Conservation (phyloP, 306 rosid genomes). For the Fragaria iinumae region DNA sequence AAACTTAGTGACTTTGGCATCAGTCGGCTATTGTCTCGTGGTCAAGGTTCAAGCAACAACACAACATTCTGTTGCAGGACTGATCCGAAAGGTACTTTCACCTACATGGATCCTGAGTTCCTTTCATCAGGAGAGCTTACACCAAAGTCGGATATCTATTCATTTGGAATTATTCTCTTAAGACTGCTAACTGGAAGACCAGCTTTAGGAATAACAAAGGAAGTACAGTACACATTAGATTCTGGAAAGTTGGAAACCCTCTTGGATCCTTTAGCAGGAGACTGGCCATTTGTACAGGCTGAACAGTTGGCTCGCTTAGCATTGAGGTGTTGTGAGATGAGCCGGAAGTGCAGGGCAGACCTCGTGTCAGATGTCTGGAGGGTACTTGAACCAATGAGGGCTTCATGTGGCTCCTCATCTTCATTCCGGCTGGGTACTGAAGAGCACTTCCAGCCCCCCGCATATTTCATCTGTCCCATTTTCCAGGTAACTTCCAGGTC, state of each 20-base stretch:
- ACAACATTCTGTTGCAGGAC: constrained; percentile 52
- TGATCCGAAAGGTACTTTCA: constrained; percentile 60
- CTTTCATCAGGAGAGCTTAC: constrained; percentile 71
- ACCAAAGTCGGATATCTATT: constrained; percentile 77
- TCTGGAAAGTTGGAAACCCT: constrained; percentile 49
- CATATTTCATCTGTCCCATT: constrained; percentile 78
- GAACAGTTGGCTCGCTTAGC: constrained; percentile 68
- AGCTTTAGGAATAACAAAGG: constrained; percentile 57
- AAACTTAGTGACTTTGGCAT: constrained; percentile 90
- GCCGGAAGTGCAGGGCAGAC: constrained; percentile 61
- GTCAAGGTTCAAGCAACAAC: constrained; percentile 36
- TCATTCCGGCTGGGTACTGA: constrained; percentile 45
- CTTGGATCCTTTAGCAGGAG: constrained; percentile 94
- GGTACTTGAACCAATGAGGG: constrained; percentile 70
- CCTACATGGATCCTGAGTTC: constrained; percentile 83
- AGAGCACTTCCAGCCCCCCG: constrained; percentile 57
- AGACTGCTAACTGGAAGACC: constrained; percentile 68
- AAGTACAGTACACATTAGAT: constrained; percentile 51
- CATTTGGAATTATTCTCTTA: constrained; percentile 77
- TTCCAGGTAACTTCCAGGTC: constrained; percentile 50
- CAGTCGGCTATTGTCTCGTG: constrained; percentile 40
- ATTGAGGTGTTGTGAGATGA: constrained; percentile 69
- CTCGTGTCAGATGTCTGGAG: constrained; percentile 73
- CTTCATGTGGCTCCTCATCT: constrained; percentile 43
- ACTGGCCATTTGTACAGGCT: constrained; percentile 78